phyloP scores from a whole-genome alignment of 2,329 filamentous ascomycete species.

The Arachnomyces sp. region DNA sequence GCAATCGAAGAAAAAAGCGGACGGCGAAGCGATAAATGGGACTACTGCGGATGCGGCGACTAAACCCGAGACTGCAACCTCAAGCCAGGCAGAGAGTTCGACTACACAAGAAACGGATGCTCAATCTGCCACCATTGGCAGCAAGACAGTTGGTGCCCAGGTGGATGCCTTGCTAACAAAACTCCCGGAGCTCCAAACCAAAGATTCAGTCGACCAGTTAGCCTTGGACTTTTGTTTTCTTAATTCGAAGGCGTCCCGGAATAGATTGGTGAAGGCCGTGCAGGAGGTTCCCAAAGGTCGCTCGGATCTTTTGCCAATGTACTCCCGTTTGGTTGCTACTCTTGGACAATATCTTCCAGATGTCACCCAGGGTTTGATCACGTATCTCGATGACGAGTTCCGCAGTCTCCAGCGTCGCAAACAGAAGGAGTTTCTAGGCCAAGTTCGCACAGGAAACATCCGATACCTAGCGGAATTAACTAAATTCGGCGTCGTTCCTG shows the following conservation, averaged over 20 bases:
- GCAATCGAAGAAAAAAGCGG: slow-evolving; percentile 67
- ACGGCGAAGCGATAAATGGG: slow-evolving; percentile 38
- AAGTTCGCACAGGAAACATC: slow-evolving; percentile 87
- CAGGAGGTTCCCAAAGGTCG: slow-evolving; percentile 93
- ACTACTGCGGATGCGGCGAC: slow-evolving; percentile 30
- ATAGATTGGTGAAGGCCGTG: slow-evolving; percentile 83
- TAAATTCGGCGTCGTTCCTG: slow-evolving; percentile 95
- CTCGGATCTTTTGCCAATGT: slow-evolving; percentile 80
- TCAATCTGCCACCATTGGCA: slow-evolving; percentile 86
- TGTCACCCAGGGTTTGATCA: slow-evolving; percentile 81
- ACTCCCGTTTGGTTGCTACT: slow-evolving; percentile 87
- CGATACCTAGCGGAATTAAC: slow-evolving; percentile 96
- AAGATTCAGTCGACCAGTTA: slow-evolving; percentile 83
- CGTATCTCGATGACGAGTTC: slow-evolving; percentile 93
- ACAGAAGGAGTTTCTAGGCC: slow-evolving; percentile 92
- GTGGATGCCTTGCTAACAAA: slow-evolving; percentile 83
- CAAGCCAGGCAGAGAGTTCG: slow-evolving; percentile 35
- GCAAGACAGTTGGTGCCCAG: slow-evolving; percentile 95
- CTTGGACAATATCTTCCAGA: slow-evolving; percentile 91
- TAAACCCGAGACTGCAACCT: slow-evolving; percentile 28
- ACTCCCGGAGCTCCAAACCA: slow-evolving; percentile 84
- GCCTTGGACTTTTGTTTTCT: slow-evolving; percentile 97
- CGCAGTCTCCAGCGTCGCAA: slow-evolving; percentile 93
- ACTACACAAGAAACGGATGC: slow-evolving; percentile 61
- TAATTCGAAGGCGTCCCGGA: slow-evolving; percentile 95